Conservation (phyloP, 306 rosid species). For the Senna tora region DNA sequence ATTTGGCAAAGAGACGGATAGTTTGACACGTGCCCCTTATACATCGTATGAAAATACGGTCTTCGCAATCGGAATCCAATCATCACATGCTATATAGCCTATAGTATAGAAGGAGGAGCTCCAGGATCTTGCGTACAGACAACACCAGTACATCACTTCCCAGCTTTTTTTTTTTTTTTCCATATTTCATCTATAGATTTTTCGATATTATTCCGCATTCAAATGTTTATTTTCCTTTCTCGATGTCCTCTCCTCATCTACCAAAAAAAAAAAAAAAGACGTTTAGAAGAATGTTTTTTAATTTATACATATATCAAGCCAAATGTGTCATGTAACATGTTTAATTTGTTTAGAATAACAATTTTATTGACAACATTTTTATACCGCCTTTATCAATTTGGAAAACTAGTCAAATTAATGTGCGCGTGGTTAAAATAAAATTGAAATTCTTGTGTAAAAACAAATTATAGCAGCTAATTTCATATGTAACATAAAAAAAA, state of each 20-base stretch:
- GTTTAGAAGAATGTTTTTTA: too few species aligned
- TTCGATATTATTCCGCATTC: too few species aligned
- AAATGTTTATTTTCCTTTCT: too few species aligned
- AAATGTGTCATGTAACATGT: not conserved
- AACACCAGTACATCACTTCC: not conserved
- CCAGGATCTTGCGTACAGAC: not conserved
- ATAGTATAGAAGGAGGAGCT: too few species aligned
- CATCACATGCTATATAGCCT: not conserved
- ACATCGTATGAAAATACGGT: slow-evolving; percentile 17
- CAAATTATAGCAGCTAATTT: not conserved
- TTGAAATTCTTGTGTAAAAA: not conserved
- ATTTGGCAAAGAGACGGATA: not conserved
- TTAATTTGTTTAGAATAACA: not conserved
- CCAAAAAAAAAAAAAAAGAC: too few species aligned
- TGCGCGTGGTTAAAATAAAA: not conserved
- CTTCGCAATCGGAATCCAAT: slow-evolving; percentile 16
- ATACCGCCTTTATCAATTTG: too few species aligned
- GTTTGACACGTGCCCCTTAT: slow-evolving; percentile 26
- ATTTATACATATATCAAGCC: not conserved
- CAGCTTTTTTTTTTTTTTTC: not conserved
- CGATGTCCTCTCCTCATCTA: too few species aligned
- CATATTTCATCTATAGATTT: too few species aligned
- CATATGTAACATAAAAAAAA: not conserved
- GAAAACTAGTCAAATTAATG: too few species aligned
- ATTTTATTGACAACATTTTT: not conserved